Percentiles rank a stretch among this genome's conserved stretches.
These are phyloP conservation scores for Euphorbia pulcherrima DNA, from an alignment of 345 rosid genomes.

Conservation along the genomic window DNA sequence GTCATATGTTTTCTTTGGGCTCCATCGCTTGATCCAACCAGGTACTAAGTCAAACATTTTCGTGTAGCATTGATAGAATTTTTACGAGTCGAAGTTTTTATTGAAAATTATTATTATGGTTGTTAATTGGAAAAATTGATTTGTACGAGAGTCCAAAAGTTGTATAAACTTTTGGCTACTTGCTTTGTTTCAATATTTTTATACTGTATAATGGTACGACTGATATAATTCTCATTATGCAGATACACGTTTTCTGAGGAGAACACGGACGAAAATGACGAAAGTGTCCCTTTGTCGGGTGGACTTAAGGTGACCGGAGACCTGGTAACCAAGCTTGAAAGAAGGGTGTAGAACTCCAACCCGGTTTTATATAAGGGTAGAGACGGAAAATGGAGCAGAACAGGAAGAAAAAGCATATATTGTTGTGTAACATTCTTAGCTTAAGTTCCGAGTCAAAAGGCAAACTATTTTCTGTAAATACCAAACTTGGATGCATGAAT, in stretches of 20 bases:
- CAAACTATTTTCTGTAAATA: constrained; percentile 8
- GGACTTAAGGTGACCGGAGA: constrained; percentile 34
- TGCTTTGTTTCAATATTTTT: too few species aligned
- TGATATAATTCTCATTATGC: constrained; percentile 10
- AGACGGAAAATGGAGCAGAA: too few species aligned
- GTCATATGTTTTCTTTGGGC: constrained; percentile 49
- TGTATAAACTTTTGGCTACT: too few species aligned
- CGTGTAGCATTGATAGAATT: too few species aligned
- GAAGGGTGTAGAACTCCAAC: constrained; percentile 7
- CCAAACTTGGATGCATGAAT: neutral
- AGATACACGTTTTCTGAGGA: constrained; percentile 42
- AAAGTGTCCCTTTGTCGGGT: constrained; percentile 30
- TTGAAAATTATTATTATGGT: too few species aligned
- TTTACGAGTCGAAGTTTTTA: too few species aligned
- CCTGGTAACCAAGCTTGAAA: constrained; percentile 31
- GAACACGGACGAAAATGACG: constrained; percentile 36
- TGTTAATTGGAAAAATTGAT: too few species aligned
- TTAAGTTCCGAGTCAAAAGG: constrained; percentile 34
- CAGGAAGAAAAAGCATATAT: constrained; percentile 29
- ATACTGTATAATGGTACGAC: neutral
- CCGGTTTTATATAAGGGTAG: too few species aligned
- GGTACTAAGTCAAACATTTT: constrained; percentile 24
- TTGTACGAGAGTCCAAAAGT: too few species aligned
- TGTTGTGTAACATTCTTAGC: constrained; percentile 27
- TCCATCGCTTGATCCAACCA: constrained; percentile 39